Percentiles rank a stretch among this genome's conserved stretches.
phyloP scores from a whole-genome alignment of 2,329 filamentous ascomycete species.

The Curvularia eragrostidis region DNA sequence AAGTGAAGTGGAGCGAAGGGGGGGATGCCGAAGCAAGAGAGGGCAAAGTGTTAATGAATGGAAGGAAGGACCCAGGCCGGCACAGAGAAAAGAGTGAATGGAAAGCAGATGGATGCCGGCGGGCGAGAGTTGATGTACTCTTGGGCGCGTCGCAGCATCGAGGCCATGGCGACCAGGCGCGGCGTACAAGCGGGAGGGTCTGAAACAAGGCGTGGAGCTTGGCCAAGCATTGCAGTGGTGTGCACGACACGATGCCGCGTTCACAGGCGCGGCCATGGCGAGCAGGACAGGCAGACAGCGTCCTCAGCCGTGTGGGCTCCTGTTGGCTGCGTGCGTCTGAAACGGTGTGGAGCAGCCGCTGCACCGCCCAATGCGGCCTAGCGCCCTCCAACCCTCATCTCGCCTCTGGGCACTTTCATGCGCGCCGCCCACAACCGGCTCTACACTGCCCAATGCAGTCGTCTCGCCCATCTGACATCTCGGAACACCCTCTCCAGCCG shows the following conservation, averaged over 20 bases:
- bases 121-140: conserved; percentile 39
- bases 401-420: not conserved
- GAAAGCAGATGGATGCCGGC: conserved; percentile 15
- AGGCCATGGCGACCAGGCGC: conserved; percentile 43
- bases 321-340: conserved; percentile 28
- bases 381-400: not conserved
- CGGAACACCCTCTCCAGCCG: not conserved
- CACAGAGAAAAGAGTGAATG: conserved; percentile 13
- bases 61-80: conserved; percentile 31
- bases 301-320: conserved; percentile 13
- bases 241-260: conserved; percentile 36
- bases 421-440: not conserved
- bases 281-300: conserved; percentile 18
- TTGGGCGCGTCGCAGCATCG: conserved; percentile 25
- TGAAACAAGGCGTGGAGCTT: conserved; percentile 43
- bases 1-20: conserved; percentile 7
- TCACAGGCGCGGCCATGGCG: too few species aligned
- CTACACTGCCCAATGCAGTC: not conserved
- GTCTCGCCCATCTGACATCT: not conserved
- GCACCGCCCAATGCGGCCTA: conserved; percentile 20
- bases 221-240: conserved; percentile 36
- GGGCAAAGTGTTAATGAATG: conserved; percentile 42
- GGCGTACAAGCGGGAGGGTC: conserved; percentile 39
- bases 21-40: conserved; percentile 23
- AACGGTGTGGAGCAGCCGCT: conserved; percentile 23